Percentiles rank a stretch among this genome's conserved stretches.
Evolutionary conservation across 306 rosid species (phyloP).

Genomic region (Quercus agrifolia): DNA sequence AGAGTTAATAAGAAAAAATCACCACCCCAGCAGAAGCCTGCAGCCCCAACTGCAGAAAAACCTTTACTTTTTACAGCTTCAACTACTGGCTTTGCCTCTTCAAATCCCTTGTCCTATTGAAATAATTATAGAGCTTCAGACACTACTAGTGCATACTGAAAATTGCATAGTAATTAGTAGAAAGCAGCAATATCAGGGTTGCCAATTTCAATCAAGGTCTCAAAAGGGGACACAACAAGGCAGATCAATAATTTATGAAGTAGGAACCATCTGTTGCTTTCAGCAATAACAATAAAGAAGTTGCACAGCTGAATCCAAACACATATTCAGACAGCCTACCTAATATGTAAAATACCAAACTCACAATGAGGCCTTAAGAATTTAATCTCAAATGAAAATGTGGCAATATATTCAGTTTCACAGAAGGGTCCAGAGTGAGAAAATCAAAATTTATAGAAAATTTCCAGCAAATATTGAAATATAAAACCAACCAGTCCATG

Average conservation of each 20-base stretch:
- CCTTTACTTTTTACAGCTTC: constrained; percentile 58
- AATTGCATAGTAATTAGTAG: neutral
- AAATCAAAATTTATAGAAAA: neutral
- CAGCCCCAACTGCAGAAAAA: constrained; percentile 60
- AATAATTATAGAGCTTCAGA: neutral
- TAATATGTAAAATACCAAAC: too few relatives aligned
- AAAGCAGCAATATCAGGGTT: neutral
- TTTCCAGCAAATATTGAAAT: neutral
- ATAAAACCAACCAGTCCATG: constrained; percentile 56
- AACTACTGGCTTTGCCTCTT: constrained; percentile 43
- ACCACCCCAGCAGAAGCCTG: constrained; percentile 78
- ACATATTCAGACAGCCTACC: neutral
- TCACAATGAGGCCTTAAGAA: too few relatives aligned
- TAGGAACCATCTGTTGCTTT: neutral
- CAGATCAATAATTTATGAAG: neutral
- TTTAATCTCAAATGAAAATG: neutral
- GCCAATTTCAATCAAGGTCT: neutral
- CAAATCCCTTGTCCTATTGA: constrained; percentile 57
- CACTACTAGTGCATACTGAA: neutral
- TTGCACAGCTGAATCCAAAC: neutral
- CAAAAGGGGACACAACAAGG: too few relatives aligned
- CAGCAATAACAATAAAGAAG: neutral
- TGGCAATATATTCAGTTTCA: constrained; percentile 1
- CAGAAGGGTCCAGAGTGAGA: too few relatives aligned
- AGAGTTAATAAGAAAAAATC: constrained; percentile 11